Percentiles rank a stretch among this genome's conserved stretches.
Evolutionary conservation across 768 basidiomycete genomes (phyloP).

Genomic region (Leccinum subgranulosum): DNA sequence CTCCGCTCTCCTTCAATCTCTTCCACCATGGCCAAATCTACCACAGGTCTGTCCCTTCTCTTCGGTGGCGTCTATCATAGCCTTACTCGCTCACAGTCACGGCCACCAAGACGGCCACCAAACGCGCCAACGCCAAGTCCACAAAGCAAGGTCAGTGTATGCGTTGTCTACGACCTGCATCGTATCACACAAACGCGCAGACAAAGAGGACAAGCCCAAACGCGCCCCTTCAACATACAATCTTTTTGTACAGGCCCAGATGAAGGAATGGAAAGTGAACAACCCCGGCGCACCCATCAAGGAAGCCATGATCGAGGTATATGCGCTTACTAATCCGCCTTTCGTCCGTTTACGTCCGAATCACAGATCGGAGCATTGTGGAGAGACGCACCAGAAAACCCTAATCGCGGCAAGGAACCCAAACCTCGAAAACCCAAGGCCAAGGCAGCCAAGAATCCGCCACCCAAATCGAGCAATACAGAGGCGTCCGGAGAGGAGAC

Average conservation of each 20-base stretch:
- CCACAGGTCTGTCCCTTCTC: conserved; percentile 39
- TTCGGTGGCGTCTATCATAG: neutral
- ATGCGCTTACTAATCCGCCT: conserved; percentile 9
- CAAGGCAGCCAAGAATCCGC: conserved; percentile 13
- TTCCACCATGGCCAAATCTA: conserved; percentile 47
- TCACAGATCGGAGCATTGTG: conserved; percentile 53
- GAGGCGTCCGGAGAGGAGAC: conserved; percentile 25
- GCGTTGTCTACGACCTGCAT: neutral
- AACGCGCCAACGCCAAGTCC: conserved; percentile 46
- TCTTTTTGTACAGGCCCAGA: conserved; percentile 51
- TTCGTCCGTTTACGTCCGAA: conserved; percentile 2
- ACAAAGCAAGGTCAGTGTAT: conserved; percentile 34
- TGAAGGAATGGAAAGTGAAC: conserved; percentile 55
- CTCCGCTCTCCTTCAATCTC: conserved; percentile 7
- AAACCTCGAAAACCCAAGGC: conserved; percentile 47
- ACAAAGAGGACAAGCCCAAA: conserved; percentile 48
- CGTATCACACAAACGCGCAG: conserved; percentile 13
- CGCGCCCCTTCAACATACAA: conserved; percentile 61
- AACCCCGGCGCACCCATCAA: conserved; percentile 46
- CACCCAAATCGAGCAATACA: conserved; percentile 19
- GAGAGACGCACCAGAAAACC: conserved; percentile 61
- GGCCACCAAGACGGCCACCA: conserved; percentile 55
- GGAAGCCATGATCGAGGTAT: conserved; percentile 52
- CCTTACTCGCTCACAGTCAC: conserved; percentile 38
- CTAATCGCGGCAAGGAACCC: conserved; percentile 54